Evolutionary conservation across 495 filamentous ascomycete species (phyloP).

Genomic region (Talaromyces nanjingensis): DNA sequence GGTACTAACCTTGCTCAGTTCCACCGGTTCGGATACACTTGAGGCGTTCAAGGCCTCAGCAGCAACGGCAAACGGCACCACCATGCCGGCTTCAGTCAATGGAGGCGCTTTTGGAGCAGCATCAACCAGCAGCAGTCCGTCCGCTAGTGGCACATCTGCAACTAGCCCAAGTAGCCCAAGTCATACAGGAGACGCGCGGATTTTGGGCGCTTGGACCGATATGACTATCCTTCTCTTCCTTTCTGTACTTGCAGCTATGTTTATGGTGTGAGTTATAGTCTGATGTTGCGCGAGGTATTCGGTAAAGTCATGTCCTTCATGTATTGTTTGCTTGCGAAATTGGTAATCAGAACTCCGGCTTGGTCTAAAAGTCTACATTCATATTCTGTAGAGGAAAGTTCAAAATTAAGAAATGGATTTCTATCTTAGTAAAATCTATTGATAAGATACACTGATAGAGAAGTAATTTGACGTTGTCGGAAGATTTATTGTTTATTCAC

Average conservation of each 20-base stretch:
- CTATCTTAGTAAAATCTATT: not conserved
- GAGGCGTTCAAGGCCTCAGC: conserved; percentile 40
- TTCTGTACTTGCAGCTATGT: not conserved
- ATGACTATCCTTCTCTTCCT: not conserved
- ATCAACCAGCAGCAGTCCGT: not conserved
- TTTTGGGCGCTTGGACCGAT: not conserved
- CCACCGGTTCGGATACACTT: conserved; percentile 44
- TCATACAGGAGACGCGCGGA: conserved; percentile 2
- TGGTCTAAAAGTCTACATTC: not conserved
- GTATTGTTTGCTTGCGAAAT: not conserved
- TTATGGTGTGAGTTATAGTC: not conserved
- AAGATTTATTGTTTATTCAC: not conserved
- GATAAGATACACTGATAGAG: not conserved
- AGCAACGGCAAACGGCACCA: conserved; percentile 21
- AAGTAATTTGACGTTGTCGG: not conserved
- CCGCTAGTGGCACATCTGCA: not conserved
- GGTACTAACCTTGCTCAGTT: conserved; percentile 14
- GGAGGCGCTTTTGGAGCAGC: conserved; percentile 7
- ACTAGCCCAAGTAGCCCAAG: conserved; percentile 5
- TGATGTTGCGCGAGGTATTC: not conserved
- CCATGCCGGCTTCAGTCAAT: not conserved
- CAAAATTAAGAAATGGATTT: not conserved
- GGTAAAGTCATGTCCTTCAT: not conserved
- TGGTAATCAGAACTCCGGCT: not conserved
- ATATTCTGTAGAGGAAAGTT: not conserved